phyloP scores from a whole-genome alignment of 2,329 filamentous ascomycete species.

The Grosmannia penicillata region DNA sequence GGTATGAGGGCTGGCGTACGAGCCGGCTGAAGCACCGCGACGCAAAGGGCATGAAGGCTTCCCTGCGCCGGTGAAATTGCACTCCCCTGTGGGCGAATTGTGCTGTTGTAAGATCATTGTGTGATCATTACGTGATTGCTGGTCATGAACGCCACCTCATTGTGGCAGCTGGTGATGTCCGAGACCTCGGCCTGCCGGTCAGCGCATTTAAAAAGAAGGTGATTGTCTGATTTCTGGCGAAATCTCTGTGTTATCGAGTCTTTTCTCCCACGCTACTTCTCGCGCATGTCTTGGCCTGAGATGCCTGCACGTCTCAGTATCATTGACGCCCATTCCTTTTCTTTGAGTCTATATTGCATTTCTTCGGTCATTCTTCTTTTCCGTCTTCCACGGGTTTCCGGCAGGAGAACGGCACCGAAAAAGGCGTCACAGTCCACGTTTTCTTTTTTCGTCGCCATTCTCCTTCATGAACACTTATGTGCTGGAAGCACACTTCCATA shows the following conservation, averaged over 20 bases:
- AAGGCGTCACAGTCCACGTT: neutral
- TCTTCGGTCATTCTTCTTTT: neutral
- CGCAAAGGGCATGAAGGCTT: conserved; percentile 15
- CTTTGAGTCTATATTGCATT: neutral
- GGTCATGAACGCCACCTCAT: too few relatives aligned
- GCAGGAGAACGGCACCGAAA: neutral
- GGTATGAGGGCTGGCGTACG: conserved; percentile 93
- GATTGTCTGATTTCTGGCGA: too few relatives aligned
- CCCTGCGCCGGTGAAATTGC: conserved; percentile 18
- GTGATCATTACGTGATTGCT: too few relatives aligned
- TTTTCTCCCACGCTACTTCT: neutral
- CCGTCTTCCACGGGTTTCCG: neutral
- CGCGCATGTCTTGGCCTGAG: conserved; percentile 1
- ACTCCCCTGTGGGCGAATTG: conserved; percentile 4
- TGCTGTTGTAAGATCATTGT: too few relatives aligned
- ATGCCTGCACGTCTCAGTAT: neutral
- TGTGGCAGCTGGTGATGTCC: too few relatives aligned
- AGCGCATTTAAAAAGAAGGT: too few relatives aligned
- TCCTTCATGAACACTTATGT: conserved; percentile 4
- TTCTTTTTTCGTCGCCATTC: neutral
- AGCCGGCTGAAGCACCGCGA: conserved; percentile 45
- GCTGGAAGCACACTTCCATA: conserved; percentile 5
- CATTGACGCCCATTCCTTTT: neutral
- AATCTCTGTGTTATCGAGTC: too few relatives aligned
- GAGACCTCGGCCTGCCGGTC: too few relatives aligned